Conservation (phyloP, 75 land plant genomes). For the Chamaecyparis obtusa region DNA sequence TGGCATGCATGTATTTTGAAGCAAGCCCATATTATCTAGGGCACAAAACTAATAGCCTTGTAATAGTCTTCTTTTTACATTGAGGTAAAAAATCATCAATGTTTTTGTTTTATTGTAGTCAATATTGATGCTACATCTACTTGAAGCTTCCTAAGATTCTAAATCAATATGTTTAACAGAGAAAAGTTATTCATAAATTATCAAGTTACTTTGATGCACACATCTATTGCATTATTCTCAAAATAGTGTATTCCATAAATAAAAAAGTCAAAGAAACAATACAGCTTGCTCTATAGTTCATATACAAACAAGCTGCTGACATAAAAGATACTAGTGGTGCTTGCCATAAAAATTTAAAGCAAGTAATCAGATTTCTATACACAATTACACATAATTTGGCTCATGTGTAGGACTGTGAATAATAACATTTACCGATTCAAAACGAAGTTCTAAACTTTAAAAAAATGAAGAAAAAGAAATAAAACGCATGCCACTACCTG, state of each 20-base stretch:
- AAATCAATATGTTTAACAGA: too few relatives aligned
- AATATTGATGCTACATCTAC: background rate
- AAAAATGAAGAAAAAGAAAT: background rate
- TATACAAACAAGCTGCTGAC: too few relatives aligned
- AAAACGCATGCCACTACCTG: background rate
- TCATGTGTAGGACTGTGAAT: background rate
- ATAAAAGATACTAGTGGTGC: too few relatives aligned
- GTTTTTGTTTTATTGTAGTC: background rate
- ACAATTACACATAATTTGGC: background rate
- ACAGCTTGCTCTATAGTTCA: too few relatives aligned
- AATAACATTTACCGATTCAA: background rate
- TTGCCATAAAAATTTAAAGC: too few relatives aligned
- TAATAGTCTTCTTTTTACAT: background rate
- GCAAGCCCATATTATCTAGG: background rate
- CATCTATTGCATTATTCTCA: too few relatives aligned
- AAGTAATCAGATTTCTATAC: background rate
- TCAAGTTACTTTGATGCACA: too few relatives aligned
- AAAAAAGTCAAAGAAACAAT: too few relatives aligned
- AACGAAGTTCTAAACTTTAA: background rate
- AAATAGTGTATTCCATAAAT: too few relatives aligned
- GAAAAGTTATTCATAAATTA: too few relatives aligned
- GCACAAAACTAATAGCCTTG: background rate
- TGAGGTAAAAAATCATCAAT: background rate
- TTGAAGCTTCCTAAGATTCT: background rate
- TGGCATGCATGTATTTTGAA: background rate